Evolutionary conservation across 306 rosid genomes (phyloP).

Genomic region (Betula pendula): DNA sequence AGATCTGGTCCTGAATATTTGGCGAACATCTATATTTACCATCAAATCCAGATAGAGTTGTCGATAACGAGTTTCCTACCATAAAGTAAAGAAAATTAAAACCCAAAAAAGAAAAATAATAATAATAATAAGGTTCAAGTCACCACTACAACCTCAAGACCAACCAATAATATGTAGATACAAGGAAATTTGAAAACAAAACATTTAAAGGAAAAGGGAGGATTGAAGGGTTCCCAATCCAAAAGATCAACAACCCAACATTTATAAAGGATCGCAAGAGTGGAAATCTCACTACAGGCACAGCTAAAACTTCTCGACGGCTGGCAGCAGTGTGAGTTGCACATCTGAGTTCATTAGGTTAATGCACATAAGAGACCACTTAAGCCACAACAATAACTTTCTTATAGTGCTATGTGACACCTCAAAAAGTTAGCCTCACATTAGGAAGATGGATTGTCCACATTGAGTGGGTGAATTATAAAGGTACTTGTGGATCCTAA

Average conservation of each 20-base stretch:
- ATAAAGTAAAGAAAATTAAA: background rate
- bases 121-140: background rate
- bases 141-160: background rate
- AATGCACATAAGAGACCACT: background rate
- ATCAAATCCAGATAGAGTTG: conserved; percentile 89
- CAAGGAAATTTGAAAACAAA: background rate
- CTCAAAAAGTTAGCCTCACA: too few relatives aligned
- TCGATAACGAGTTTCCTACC: conserved; percentile 91
- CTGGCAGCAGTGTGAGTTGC: background rate
- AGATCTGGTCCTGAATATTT: conserved; percentile 78
- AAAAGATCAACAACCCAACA: background rate
- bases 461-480: too few relatives aligned
- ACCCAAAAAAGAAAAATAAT: background rate
- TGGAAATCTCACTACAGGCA: background rate
- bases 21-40: conserved; percentile 77
- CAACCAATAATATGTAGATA: background rate
- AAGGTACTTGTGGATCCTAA: too few relatives aligned
- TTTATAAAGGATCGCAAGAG: background rate
- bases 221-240: background rate
- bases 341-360: background rate
- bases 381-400: background rate
- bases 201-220: too few relatives aligned
- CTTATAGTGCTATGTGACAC: too few relatives aligned
- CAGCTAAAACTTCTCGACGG: background rate
- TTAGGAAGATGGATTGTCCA: too few relatives aligned